Percentiles rank a stretch among this genome's conserved stretches.
These are phyloP conservation scores for Hericium rajendrae DNA, from an alignment of 768 basidiomycete species.

Conservation along the genomic window DNA sequence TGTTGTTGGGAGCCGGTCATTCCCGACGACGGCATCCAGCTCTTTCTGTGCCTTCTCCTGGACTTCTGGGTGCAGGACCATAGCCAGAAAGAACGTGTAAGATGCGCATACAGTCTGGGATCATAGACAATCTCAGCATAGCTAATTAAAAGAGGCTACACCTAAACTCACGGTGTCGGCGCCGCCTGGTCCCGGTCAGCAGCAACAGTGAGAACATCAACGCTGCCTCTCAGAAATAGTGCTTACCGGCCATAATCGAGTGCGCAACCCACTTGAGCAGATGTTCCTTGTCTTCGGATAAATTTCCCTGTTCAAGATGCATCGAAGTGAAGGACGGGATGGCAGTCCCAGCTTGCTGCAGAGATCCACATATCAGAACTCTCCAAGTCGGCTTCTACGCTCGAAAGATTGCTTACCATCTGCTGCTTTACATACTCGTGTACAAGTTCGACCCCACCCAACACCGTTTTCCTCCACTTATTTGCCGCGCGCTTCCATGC, in stretches of 20 bases:
- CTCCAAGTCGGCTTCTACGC: too few relatives aligned
- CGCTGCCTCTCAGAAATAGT: background rate
- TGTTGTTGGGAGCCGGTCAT: slow-evolving; percentile 11
- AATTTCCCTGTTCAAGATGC: background rate
- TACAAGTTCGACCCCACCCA: too few relatives aligned
- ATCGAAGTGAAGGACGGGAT: too few relatives aligned
- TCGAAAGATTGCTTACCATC: too few relatives aligned
- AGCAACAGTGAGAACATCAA: background rate
- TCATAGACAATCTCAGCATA: background rate
- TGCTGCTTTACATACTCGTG: too few relatives aligned
- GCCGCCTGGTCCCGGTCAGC: slow-evolving; percentile 2
- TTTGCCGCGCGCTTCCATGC: too few relatives aligned
- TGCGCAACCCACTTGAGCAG: slow-evolving; percentile 17
- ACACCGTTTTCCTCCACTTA: too few relatives aligned
- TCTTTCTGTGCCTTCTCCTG: slow-evolving; percentile 16
- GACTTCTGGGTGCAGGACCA: slow-evolving; percentile 18
- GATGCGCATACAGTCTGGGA: slow-evolving; percentile 16
- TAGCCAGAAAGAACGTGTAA: slow-evolving; percentile 20
- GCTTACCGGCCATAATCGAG: slow-evolving; percentile 11
- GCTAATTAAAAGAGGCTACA: too few relatives aligned
- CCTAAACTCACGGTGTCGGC: slow-evolving; percentile 13
- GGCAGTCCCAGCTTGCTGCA: too few relatives aligned
- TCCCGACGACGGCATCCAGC: slow-evolving; percentile 17
- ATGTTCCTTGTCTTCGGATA: slow-evolving; percentile 7
- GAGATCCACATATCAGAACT: too few relatives aligned